Conservation (phyloP, 2,329 filamentous ascomycete species). For the Fusarium bulbicola region DNA sequence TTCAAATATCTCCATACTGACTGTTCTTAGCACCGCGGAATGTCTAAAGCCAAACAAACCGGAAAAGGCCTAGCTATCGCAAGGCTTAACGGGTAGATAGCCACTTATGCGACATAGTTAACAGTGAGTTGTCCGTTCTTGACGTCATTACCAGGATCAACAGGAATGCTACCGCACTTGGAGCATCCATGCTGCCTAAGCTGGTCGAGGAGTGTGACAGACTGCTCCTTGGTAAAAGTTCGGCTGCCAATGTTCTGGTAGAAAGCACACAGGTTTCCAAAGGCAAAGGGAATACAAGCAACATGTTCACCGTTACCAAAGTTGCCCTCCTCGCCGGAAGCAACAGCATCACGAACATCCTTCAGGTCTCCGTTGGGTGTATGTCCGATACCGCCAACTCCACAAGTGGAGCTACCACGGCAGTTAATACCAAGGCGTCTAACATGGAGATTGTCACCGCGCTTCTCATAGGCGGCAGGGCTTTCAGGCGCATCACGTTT, state of each 20-base stretch:
- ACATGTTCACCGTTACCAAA: background rate
- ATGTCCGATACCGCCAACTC: background rate
- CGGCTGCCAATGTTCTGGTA: background rate
- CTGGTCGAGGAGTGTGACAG: background rate
- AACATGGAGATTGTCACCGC: background rate
- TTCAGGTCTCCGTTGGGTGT: background rate
- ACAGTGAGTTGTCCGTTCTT: background rate
- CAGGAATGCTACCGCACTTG: slow-evolving; percentile 1
- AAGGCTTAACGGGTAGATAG: background rate
- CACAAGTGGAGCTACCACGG: background rate
- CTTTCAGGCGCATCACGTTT: background rate
- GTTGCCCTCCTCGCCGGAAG: background rate
- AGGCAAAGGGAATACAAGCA: background rate
- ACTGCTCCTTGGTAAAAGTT: background rate
- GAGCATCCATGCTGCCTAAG: background rate
- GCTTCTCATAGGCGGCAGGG: background rate
- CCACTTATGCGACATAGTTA: background rate
- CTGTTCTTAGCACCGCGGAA: rapidly evolving
- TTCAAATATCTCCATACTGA: background rate
- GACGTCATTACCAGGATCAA: background rate
- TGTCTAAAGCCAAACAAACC: rapidly evolving
- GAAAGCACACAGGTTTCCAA: background rate
- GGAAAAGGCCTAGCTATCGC: rapidly evolving
- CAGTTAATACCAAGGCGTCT: background rate
- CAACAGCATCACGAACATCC: slow-evolving; percentile 3